Evolutionary conservation across 495 filamentous ascomycete species (phyloP).

Genomic region (Pseudoneurospora amorphoporcata): DNA sequence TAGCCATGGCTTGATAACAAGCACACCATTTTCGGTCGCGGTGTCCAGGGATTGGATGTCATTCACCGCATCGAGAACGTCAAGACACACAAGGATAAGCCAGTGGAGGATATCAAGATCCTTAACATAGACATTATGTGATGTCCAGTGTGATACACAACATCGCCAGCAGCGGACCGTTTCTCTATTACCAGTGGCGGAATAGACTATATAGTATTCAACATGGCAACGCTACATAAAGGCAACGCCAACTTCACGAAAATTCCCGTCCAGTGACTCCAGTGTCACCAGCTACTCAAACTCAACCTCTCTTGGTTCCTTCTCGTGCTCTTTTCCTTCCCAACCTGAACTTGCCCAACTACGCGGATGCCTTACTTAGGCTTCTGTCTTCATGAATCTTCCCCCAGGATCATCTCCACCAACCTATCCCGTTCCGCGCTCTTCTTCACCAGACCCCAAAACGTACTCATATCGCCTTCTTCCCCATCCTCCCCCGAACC

Average conservation of each 20-base stretch:
- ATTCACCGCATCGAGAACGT: constrained; percentile 93
- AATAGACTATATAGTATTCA: not conserved
- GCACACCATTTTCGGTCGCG: constrained; percentile 92
- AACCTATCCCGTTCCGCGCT: constrained; percentile 19
- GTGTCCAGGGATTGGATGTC: constrained; percentile 84
- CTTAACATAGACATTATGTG: constrained; percentile 61
- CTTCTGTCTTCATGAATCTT: not conserved
- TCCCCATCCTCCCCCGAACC: not conserved
- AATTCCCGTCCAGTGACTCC: not conserved
- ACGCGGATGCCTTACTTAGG: not conserved
- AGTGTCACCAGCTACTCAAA: not conserved
- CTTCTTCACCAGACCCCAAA: constrained; percentile 19
- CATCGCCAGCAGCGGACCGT: not conserved
- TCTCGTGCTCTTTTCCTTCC: not conserved
- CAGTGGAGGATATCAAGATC: constrained; percentile 95
- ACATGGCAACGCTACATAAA: not conserved
- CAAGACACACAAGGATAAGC: constrained; percentile 89
- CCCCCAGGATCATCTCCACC: constrained; percentile 13
- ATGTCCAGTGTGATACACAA: not conserved
- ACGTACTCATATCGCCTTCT: constrained; percentile 14
- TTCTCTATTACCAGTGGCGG: not conserved
- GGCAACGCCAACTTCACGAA: not conserved
- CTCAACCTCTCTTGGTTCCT: not conserved
- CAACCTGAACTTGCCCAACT: not conserved
- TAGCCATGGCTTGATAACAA: constrained; percentile 90